Evolutionary conservation across 768 basidiomycete species (phyloP), one percentile per base, ranked within the genome.

Genomic region (Russula ochroleuca): DNA sequence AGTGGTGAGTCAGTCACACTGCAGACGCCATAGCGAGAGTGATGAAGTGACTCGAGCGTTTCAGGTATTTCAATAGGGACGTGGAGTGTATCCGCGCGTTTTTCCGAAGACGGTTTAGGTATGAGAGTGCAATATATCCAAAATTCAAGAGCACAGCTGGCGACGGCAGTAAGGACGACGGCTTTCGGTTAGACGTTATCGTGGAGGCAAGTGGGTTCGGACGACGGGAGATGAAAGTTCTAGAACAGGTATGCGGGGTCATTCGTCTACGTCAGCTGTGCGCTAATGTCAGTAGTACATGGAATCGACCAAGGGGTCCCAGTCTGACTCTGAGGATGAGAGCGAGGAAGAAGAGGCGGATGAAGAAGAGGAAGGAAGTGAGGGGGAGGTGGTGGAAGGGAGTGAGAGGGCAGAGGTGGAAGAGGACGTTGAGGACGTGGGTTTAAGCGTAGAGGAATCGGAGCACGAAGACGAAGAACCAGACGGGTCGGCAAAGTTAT

Each of bases 31-130:
- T 19, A 19, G 21, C 28, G 49, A n/a, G n/a, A n/a, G n/a, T n/a
- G n/a, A 41, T 48, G 40, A 2, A 54, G 52, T 40, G 41, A 53
- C 50, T 63, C 48, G 67, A 33, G n/a, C 62, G 61, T 66, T 51
- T 41, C 63, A 96, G 95, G 92, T 99, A 97, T 77, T 99, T 99
- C 77, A 96, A 98, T 75, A 87, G 97, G 23, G 97, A 99, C 75
- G 97, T 99, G 9, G 89, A 96, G 63, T 98, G 97, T 73, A 94
- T 99, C 69, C 83, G 94, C 38, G 86, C 83, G 10, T 99, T 97
- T 78, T 98, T 99, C 80, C 82, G 80, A 70, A 82, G 92, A 63
- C 79, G 95, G 28, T 98, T 98, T 77, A 84, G 86, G 63, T 99
- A 96, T 73, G 97, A 98, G 76, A 94, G 93, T 64, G 77, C 81